Base-by-base conservation (phyloP, 2,329 filamentous ascomycete genomes). In the Sarocladiaceae sp. region DNA sequence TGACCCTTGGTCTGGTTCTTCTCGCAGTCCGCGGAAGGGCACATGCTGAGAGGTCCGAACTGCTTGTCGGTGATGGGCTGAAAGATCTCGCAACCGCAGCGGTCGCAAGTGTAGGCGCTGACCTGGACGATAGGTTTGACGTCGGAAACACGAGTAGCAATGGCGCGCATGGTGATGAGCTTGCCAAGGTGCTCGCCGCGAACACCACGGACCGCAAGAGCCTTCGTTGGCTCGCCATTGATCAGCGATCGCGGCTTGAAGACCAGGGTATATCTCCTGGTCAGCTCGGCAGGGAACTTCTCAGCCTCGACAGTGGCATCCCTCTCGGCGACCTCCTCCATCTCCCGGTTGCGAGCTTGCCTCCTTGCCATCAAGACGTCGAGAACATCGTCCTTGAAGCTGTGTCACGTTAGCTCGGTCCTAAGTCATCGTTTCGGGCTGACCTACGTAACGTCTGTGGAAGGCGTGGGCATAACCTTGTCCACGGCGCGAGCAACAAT, bases 51-150 rank as follows among this genome's bases (percentile, higher is more conserved):
- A 2, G 94, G 94, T 2, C 89, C 87, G 64, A 91, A 99, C 60
- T 95, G 89, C 71, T 92, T 97, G 52, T 91, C 87, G 53, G 83
- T 90, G 62, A 99, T 82, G 3, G 95, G 93, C 71, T 99, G 94
- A 79, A 97, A 99, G 63, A 99, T 93, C 71, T 99, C 94, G 66
- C 88, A 92, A 54, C 94, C 94, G 64, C 94, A 99, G 56, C 90
- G 86, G 69, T 99, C 94, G 71, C 94, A 99, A 51, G 92, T 94
- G 71, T 99, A 99, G 33, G 94, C 94, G 68, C 96, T 97, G 64
- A 99, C 95, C 65, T 93, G 88, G n/a, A 97, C 89, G 11, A 94
- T 85, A 33, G 94, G 94, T 76, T 99, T 99, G 61, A 99, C 94
- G 65, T 99, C 94, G 2, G 94, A 97, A 1, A 97, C 94, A 64